These are phyloP conservation scores for Pichia nakasei DNA, from an alignment of 805 yeast species.

Conservation along the genomic window DNA sequence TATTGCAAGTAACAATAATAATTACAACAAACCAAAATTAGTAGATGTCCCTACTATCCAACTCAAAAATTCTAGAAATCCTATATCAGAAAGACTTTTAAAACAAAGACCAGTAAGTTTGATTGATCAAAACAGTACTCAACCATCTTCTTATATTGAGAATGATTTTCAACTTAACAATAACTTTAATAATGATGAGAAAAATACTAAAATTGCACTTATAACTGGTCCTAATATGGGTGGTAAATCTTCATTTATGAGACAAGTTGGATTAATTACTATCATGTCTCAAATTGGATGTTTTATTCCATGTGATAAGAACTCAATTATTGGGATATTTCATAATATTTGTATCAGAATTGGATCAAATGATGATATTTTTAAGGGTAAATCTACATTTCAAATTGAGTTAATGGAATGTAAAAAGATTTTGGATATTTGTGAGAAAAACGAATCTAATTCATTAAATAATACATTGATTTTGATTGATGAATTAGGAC, in stretches of 20 bases:
- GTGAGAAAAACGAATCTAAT: slow-evolving; percentile 27
- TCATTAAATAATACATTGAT: slow-evolving; percentile 41
- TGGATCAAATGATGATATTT: slow-evolving; percentile 76
- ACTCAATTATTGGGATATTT: slow-evolving; percentile 46
- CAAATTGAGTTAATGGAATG: slow-evolving; percentile 70
- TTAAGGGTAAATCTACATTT: slow-evolving; percentile 75
- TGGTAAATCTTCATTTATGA: slow-evolving; percentile 71
- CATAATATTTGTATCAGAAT: slow-evolving; percentile 47
- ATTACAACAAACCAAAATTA: slow-evolving; percentile 44
- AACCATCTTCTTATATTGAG: slow-evolving; percentile 43
- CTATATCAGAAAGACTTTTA: slow-evolving; percentile 21
- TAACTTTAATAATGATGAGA: slow-evolving; percentile 17
- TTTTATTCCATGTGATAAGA: slow-evolving; percentile 61
- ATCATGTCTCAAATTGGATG: slow-evolving; percentile 75
- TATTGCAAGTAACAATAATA: slow-evolving; percentile 41
- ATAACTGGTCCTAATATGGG: slow-evolving; percentile 90
- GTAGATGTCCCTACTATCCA: slow-evolving; percentile 39
- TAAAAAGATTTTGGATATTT: slow-evolving; percentile 40
- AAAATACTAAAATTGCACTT: slow-evolving; percentile 41
- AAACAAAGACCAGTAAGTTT: not conserved
- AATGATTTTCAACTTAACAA: slow-evolving; percentile 47
- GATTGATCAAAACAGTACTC: not conserved
- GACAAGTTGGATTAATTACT: slow-evolving; percentile 61
- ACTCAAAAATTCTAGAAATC: slow-evolving; percentile 44
- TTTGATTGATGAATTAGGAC: slow-evolving; percentile 66